Evolutionary conservation across 805 yeast species (phyloP).

Genomic region (Monosporozyma siamensis): DNA sequence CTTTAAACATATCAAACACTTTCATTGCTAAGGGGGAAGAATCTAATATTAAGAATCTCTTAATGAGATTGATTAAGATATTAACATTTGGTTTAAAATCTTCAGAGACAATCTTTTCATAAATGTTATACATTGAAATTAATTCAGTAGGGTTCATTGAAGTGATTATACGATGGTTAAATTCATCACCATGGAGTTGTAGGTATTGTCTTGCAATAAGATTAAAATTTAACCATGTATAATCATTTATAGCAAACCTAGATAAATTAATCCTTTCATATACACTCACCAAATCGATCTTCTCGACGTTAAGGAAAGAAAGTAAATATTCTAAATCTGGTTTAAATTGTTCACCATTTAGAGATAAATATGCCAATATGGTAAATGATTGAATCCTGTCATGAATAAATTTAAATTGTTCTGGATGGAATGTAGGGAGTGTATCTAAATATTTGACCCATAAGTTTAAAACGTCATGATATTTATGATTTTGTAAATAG

Average conservation of each 20-base stretch:
- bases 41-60: constrained; percentile 11
- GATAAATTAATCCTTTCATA: neutral
- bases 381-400: neutral
- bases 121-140: neutral
- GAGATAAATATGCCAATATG: neutral
- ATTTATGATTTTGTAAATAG: constrained; percentile 11
- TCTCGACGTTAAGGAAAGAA: neutral
- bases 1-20: constrained; percentile 16
- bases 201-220: neutral
- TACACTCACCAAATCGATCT: neutral
- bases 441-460: constrained; percentile 23
- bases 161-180: neutral
- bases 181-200: neutral
- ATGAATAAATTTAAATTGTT: neutral
- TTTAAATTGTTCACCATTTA: neutral
- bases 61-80: constrained; percentile 19
- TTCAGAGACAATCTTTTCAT: neutral
- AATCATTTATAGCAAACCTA: neutral
- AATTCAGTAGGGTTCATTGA: neutral
- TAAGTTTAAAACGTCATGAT: constrained; percentile 25
- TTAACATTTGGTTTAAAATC: constrained; percentile 9
- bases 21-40: constrained; percentile 16
- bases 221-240: neutral
- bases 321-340: neutral
- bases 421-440: neutral